phyloP scores from a whole-genome alignment of 176 grass and related monocot genomes.

The Avena sativa region DNA sequence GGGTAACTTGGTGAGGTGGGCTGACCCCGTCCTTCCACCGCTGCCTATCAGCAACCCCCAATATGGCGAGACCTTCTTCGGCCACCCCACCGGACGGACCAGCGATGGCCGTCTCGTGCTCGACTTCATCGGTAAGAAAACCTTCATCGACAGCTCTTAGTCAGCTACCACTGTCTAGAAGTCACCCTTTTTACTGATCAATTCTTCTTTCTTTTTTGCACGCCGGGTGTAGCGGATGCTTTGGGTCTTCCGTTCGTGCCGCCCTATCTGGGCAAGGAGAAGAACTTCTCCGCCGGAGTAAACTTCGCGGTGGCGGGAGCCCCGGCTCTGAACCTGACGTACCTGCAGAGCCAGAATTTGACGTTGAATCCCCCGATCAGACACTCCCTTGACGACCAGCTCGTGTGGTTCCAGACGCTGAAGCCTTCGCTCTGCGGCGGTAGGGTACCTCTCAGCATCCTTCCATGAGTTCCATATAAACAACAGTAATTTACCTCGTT shows the following conservation, averaged over 20 bases:
- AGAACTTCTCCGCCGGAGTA: constrained; percentile 48
- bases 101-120: constrained; percentile 58
- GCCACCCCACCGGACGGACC: constrained; percentile 46
- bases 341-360: constrained; percentile 41
- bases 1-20: constrained; percentile 43
- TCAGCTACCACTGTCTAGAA: too few relatives aligned
- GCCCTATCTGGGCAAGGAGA: constrained; percentile 23
- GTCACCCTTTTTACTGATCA: not conserved
- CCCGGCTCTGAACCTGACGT: constrained; percentile 43
- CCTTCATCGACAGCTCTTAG: too few relatives aligned
- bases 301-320: constrained; percentile 61
- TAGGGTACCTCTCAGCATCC: not conserved
- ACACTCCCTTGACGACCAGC: constrained; percentile 50
- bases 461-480: not conserved
- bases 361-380: constrained; percentile 1
- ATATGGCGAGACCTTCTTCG: constrained; percentile 59
- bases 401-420: constrained; percentile 55
- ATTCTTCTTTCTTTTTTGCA: too few relatives aligned
- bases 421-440: constrained; percentile 55
- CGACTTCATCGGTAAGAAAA: constrained; percentile 48
- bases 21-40: not conserved
- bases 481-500: not conserved
- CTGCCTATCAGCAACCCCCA: not conserved
- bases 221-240: constrained; percentile 32
- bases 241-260: constrained; percentile 56